Conservation (phyloP, 2,329 filamentous ascomycete species). For the Gnomoniopsis smithogilvyi region DNA sequence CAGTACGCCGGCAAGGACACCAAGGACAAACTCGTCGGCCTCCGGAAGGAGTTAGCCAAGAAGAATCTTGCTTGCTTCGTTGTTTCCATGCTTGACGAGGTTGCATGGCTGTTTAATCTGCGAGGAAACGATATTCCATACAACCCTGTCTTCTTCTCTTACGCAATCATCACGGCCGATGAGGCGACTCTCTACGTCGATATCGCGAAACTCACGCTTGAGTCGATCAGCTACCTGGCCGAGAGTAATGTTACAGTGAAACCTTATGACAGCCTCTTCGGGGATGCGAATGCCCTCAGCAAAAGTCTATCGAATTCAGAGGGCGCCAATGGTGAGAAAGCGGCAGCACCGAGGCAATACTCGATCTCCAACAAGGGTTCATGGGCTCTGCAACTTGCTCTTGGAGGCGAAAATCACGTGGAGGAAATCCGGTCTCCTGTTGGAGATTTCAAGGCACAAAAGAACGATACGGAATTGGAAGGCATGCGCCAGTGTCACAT, state of each 20-base stretch:
- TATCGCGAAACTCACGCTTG: constrained; percentile 67
- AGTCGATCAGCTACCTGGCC: constrained; percentile 67
- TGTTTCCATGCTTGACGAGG: constrained; percentile 91
- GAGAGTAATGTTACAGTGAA: constrained; percentile 69
- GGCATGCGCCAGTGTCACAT: constrained; percentile 95
- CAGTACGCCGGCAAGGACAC: constrained; percentile 81
- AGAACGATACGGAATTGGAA: constrained; percentile 83
- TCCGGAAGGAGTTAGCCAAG: constrained; percentile 89
- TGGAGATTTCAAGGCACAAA: constrained; percentile 87
- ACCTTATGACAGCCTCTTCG: constrained; percentile 79
- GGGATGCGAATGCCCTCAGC: constrained; percentile 67
- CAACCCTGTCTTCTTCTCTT: constrained; percentile 98
- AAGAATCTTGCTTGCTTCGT: constrained; percentile 85
- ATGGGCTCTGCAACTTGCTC: constrained; percentile 83
- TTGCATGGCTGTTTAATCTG: constrained; percentile 98
- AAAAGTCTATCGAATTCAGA: constrained; percentile 31
- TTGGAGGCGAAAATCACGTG: constrained; percentile 81
- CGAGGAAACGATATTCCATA: constrained; percentile 94
- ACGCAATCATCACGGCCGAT: constrained; percentile 79
- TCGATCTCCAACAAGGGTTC: constrained; percentile 85
- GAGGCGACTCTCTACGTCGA: constrained; percentile 82
- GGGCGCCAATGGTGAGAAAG: constrained; percentile 20
- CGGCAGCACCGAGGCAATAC: constrained; percentile 58
- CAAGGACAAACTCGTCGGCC: constrained; percentile 75
- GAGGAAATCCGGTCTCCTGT: constrained; percentile 87